Conservation (phyloP, 306 rosid species). For the Vigna reflexopilosa region DNA sequence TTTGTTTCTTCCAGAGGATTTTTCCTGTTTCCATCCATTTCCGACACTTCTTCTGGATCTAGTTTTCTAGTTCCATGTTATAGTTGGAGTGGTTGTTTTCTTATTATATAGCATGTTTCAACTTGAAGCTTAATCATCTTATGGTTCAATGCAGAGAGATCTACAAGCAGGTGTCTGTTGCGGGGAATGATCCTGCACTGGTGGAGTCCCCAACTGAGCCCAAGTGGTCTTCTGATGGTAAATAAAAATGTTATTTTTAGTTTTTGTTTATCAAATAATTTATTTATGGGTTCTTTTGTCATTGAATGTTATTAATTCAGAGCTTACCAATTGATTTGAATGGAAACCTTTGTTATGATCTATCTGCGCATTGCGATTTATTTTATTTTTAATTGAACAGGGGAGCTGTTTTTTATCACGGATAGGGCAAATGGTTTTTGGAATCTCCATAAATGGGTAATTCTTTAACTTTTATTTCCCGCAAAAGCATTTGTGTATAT, state of each 20-base stretch:
- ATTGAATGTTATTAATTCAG: slow-evolving; percentile 25
- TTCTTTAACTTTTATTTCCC: slow-evolving; percentile 3
- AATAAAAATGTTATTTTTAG: not conserved
- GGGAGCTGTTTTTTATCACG: slow-evolving; percentile 84
- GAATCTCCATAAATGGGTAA: slow-evolving; percentile 98
- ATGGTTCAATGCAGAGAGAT: slow-evolving; percentile 65
- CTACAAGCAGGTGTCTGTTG: slow-evolving; percentile 65
- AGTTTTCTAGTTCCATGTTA: slow-evolving; percentile 10
- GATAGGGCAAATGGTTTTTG: slow-evolving; percentile 88
- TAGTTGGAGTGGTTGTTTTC: slow-evolving; percentile 16
- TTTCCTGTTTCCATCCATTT: slow-evolving; percentile 19
- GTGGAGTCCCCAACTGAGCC: slow-evolving; percentile 96
- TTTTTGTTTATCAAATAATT: not conserved
- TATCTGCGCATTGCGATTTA: slow-evolving; percentile 25
- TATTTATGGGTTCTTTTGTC: slow-evolving; percentile 2
- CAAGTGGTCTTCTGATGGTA: slow-evolving; percentile 92
- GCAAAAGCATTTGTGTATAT: not conserved
- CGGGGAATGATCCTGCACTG: slow-evolving; percentile 69
- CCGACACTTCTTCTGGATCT: not conserved
- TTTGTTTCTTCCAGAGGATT: slow-evolving; percentile 3
- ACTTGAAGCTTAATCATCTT: slow-evolving; percentile 38
- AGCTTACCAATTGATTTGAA: slow-evolving; percentile 21
- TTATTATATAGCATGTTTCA: slow-evolving; percentile 12
- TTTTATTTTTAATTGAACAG: slow-evolving; percentile 51
- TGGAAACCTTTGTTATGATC: slow-evolving; percentile 20